Base-by-base conservation (phyloP, 176 grass and related monocot genomes). In the Metroxylon sagu region DNA sequence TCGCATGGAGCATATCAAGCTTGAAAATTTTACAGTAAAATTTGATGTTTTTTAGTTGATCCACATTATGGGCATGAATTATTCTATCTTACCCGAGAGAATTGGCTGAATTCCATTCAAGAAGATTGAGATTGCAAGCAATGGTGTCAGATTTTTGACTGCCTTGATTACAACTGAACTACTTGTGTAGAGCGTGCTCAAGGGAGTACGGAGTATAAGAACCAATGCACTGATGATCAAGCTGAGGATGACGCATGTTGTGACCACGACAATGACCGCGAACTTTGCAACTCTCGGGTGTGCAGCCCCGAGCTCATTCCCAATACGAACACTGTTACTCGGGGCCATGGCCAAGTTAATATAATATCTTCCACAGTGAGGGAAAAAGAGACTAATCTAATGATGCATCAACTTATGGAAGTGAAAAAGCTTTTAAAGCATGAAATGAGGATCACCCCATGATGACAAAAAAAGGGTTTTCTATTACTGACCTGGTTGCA, bases 41-140 rank as follows among this genome's bases (percentile, higher is more conserved):
- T 12, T 39, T 39, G 35, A 39, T 12, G 35, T 8, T 39, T 39
- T 39, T 39, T 12, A 2, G 12, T 12, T 43, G 8, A 43, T 43
- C 35, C 1, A 39, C 31, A 39, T 6, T 2, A 2, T 43, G 35
- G 35, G 35, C 35, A 2, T 39, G 5, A 31, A 39, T 8, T 25
- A 65, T 17, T 8, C 25, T 43, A 50, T 7, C 18, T 6, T 67
- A 89, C 89, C 89, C 57, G 89, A 95, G 15, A 95, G 78, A 29
- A 95, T 89, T 43, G 89, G 89, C 64, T 95, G 89, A 71, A 89
- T 76, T 50, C 89, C 89, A 58, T 95, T 89, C 77, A 95, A 75
- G 69, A 95, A 85, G 64, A 95, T 80, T 51, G 85, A 89, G 71
- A 95, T 83, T 25, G 89, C 74, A 14, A 85, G 70, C 78, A 95